phyloP scores from a whole-genome alignment of 2,329 filamentous ascomycete species.

The Fusarium udum region DNA sequence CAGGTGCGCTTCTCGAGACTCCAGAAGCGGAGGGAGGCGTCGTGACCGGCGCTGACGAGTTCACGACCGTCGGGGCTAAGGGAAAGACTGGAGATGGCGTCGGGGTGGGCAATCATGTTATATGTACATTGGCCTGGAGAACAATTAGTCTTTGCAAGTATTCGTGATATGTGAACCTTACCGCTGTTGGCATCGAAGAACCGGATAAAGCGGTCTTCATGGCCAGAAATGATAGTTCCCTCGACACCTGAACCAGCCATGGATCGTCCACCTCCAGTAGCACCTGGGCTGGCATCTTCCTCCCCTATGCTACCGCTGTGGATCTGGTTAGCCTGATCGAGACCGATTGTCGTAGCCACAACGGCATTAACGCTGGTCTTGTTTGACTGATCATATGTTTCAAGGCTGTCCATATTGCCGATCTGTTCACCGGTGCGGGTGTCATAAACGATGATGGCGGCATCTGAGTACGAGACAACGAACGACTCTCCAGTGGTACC shows the following conservation, averaged over 20 bases:
- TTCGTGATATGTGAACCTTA: slow-evolving; percentile 65
- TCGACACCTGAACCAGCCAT: slow-evolving; percentile 82
- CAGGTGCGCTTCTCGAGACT: slow-evolving; percentile 94
- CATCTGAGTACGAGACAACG: slow-evolving; percentile 91
- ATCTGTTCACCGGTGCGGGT: slow-evolving; percentile 92
- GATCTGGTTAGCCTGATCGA: slow-evolving; percentile 73
- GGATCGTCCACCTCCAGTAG: slow-evolving; percentile 74
- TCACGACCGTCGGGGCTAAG: slow-evolving; percentile 93
- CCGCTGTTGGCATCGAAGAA: slow-evolving; percentile 99
- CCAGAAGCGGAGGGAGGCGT: slow-evolving; percentile 96
- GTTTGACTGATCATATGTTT: slow-evolving; percentile 88
- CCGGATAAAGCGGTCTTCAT: slow-evolving; percentile 94
- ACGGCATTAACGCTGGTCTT: slow-evolving; percentile 88
- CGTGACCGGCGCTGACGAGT: slow-evolving; percentile 94
- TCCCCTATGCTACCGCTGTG: slow-evolving; percentile 68
- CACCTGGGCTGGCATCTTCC: slow-evolving; percentile 78
- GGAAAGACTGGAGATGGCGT: slow-evolving; percentile 89
- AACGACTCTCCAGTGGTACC: slow-evolving; percentile 85
- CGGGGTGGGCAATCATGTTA: slow-evolving; percentile 96
- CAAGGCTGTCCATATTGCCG: slow-evolving; percentile 89
- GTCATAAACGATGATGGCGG: slow-evolving; percentile 90
- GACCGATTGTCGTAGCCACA: slow-evolving; percentile 83
- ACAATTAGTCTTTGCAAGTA: slow-evolving; percentile 12
- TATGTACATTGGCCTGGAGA: slow-evolving; percentile 94
- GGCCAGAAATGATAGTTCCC: slow-evolving; percentile 93